Conservation (phyloP, 495 filamentous ascomycete species). For the Penicillium lagena region DNA sequence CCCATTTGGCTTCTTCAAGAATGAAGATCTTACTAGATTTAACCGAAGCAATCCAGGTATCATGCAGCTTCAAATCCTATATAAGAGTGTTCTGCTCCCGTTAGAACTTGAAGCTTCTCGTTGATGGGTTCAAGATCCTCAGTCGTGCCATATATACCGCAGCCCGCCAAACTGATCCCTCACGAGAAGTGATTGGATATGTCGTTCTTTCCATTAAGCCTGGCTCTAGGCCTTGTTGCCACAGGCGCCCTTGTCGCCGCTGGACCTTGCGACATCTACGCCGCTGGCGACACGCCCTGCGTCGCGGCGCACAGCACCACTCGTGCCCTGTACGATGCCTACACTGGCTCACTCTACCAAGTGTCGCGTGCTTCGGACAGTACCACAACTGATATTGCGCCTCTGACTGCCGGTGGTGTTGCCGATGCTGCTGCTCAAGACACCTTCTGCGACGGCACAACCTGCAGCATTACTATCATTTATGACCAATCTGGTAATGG, state of each 20-base stretch:
- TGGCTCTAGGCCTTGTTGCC: slow-evolving; percentile 32
- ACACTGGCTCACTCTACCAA: slow-evolving; percentile 47
- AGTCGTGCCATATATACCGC: no score
- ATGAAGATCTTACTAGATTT: no score
- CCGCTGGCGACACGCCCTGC: slow-evolving; percentile 45
- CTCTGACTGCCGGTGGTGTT: slow-evolving; percentile 46
- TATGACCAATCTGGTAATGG: slow-evolving; percentile 53
- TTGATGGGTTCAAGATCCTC: no score
- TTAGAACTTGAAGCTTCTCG: no score
- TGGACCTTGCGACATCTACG: slow-evolving; percentile 52
- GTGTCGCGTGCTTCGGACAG: slow-evolving; percentile 46
- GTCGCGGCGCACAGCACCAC: slow-evolving; percentile 55
- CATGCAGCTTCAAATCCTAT: no score
- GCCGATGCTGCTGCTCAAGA: slow-evolving; percentile 52
- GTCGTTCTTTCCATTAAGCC: slow-evolving; percentile 22
- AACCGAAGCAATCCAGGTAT: no score
- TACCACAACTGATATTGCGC: slow-evolving; percentile 37
- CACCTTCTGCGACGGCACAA: slow-evolving; percentile 49
- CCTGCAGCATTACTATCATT: slow-evolving; percentile 52
- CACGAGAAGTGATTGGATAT: slow-evolving; percentile 20
- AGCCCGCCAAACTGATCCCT: no score
- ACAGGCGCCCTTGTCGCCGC: slow-evolving; percentile 37
- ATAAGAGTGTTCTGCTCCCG: no score
- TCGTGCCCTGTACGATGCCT: slow-evolving; percentile 49
- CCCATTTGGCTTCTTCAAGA: no score